Percentiles rank a stretch among this genome's conserved stretches.
Evolutionary conservation across 495 filamentous ascomycete species (phyloP).

Genomic region (Parmelia sp.): DNA sequence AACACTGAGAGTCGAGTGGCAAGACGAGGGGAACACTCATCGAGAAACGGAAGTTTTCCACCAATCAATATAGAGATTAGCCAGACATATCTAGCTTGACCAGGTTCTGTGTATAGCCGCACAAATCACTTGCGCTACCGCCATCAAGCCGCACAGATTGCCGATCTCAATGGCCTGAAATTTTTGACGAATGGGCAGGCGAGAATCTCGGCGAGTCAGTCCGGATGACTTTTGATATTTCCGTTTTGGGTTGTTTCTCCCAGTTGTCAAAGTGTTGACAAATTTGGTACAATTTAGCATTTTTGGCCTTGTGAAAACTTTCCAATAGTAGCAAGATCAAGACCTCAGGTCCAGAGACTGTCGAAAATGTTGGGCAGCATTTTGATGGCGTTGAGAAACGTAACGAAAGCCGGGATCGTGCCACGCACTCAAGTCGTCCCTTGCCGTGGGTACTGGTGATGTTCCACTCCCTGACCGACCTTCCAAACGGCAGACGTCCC

Average conservation of each 20-base stretch:
- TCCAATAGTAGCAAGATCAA: not conserved
- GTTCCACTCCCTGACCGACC: not conserved
- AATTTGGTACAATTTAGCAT: not conserved
- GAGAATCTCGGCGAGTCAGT: not conserved
- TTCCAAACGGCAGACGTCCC: not conserved
- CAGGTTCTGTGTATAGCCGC: constrained; percentile 10
- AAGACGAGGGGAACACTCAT: not conserved
- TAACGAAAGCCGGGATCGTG: not conserved
- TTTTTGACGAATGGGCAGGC: not conserved
- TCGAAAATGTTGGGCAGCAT: not conserved
- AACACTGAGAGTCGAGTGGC: not conserved
- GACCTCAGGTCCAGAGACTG: not conserved
- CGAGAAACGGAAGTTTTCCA: not conserved
- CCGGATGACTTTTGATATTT: not conserved
- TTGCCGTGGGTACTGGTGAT: too few relatives aligned
- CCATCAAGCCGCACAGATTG: not conserved
- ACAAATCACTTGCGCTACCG: constrained; percentile 1
- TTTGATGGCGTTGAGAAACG: not conserved
- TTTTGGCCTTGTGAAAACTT: not conserved
- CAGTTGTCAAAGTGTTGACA: not conserved
- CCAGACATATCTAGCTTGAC: not conserved
- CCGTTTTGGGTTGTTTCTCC: not conserved
- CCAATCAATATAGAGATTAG: not conserved
- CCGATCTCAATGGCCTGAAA: not conserved
- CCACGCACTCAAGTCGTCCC: too few relatives aligned